phyloP scores from a whole-genome alignment of 1,284 basidiomycete genomes.

The Cryptococcus sp. region DNA sequence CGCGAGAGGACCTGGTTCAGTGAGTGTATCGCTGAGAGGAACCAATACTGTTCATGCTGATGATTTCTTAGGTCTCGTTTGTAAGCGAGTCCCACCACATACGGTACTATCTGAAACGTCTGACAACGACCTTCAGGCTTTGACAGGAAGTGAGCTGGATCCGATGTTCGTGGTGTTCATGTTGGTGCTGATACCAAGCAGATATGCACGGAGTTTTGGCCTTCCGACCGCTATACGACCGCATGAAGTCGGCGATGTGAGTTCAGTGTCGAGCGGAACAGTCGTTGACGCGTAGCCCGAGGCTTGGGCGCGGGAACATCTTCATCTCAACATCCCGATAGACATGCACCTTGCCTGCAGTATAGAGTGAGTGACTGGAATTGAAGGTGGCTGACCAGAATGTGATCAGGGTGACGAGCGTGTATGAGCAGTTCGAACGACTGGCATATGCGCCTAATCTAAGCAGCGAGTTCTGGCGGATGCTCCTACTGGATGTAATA shows the following conservation, averaged over 20 bases:
- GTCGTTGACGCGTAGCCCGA: background rate
- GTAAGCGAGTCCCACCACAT: background rate
- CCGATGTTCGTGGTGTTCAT: background rate
- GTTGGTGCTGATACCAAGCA: background rate
- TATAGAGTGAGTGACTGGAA: background rate
- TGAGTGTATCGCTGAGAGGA: background rate
- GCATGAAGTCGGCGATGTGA: slow-evolving; percentile 2
- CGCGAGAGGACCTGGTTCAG: slow-evolving; percentile 13
- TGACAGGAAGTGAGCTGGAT: background rate
- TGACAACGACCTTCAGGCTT: background rate
- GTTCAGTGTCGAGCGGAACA: background rate
- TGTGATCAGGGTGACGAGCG: background rate
- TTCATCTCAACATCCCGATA: background rate
- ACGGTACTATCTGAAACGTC: background rate
- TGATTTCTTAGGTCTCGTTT: slow-evolving; percentile 1
- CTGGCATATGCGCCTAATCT: background rate
- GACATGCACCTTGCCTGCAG: slow-evolving; percentile 1
- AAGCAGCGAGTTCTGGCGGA: background rate
- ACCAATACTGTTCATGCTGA: background rate
- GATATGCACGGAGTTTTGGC: background rate
- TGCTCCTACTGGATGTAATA: background rate
- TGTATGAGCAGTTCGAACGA: background rate
- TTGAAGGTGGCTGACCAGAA: background rate
- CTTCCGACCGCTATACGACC: background rate
- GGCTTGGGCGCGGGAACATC: background rate